A percentile compares a stretch with the other conserved stretches of the same genome.
Evolutionary conservation across 1,139 yeast species (phyloP).

Genomic region (Taphrina communis): DNA sequence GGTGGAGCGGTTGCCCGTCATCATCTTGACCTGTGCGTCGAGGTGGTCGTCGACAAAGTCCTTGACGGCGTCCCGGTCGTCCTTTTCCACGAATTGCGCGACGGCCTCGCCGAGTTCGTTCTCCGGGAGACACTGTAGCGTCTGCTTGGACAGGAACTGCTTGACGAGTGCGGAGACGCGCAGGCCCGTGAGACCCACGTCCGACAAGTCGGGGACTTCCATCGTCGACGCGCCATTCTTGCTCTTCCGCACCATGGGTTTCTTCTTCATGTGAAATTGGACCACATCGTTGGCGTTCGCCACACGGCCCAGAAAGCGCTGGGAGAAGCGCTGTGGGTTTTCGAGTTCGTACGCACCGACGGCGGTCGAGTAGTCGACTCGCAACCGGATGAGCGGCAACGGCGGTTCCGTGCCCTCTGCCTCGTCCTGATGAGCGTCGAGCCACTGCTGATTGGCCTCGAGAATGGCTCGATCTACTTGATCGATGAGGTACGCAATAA

Average conservation of each 20-base stretch:
- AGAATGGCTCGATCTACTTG: constrained; percentile 68
- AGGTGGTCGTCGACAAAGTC: constrained; percentile 70
- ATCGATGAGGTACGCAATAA: constrained; percentile 62
- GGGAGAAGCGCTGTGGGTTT: constrained; percentile 85
- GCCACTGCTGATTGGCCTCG: constrained; percentile 63
- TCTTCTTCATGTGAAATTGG: constrained; percentile 63
- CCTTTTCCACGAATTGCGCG: constrained; percentile 74
- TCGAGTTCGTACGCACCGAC: constrained; percentile 86
- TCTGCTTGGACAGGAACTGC: constrained; percentile 66
- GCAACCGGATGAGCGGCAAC: constrained; percentile 76
- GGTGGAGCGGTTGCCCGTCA: constrained; percentile 56
- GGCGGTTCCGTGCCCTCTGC: constrained; percentile 55
- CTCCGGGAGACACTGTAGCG: constrained; percentile 74
- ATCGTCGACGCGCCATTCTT: background rate
- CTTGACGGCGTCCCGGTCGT: constrained; percentile 73
- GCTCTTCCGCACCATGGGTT: constrained; percentile 33
- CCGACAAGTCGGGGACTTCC: constrained; percentile 38
- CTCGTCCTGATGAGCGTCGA: constrained; percentile 50
- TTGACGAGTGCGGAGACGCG: constrained; percentile 65
- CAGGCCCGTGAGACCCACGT: constrained; percentile 48
- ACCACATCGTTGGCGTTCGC: constrained; percentile 90
- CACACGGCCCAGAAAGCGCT: constrained; percentile 84
- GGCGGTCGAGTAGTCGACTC: constrained; percentile 73
- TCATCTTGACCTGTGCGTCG: constrained; percentile 63
- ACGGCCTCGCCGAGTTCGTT: constrained; percentile 77